A percentile compares a stretch with the other conserved stretches of the same genome.
Conservation (phyloP, 768 basidiomycete species). For the Amylocystis lapponica region DNA sequence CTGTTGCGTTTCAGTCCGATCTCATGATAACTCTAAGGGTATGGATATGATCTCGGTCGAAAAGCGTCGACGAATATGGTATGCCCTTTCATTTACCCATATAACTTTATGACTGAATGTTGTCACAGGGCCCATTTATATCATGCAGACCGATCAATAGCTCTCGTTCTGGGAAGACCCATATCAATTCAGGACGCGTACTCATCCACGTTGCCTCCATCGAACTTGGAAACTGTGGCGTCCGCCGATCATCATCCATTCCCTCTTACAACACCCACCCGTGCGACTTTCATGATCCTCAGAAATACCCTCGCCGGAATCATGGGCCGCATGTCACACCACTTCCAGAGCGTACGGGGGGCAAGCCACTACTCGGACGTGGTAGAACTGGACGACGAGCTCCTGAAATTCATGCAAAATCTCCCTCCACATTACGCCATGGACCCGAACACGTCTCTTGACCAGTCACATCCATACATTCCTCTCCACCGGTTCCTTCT, state of each 20-base stretch:
- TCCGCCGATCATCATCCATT: conserved; percentile 42
- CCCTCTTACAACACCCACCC: conserved; percentile 67
- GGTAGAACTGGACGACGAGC: conserved; percentile 72
- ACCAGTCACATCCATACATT: conserved; percentile 58
- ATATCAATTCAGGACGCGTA: conserved; percentile 87
- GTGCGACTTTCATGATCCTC: conserved; percentile 84
- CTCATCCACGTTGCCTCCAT: conserved; percentile 73
- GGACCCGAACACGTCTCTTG: conserved; percentile 72
- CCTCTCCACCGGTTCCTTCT: conserved; percentile 85
- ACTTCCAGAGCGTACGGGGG: conserved; percentile 82
- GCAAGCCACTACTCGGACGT: conserved; percentile 83
- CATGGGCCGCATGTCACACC: conserved; percentile 87
- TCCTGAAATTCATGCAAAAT: conserved; percentile 66
- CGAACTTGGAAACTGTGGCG: conserved; percentile 61
- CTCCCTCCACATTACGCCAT: conserved; percentile 78
- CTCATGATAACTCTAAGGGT: conserved; percentile 36
- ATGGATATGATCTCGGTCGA: conserved; percentile 75
- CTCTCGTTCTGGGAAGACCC: conserved; percentile 85
- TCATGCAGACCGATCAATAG: conserved; percentile 91
- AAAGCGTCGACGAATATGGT: conserved; percentile 90
- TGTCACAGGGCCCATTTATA: conserved; percentile 75
- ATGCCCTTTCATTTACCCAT: conserved; percentile 10
- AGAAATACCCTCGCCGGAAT: conserved; percentile 77
- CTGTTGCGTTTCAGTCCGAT: not conserved
- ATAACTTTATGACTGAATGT: not conserved